Evolutionary conservation across 306 rosid species (phyloP).

Genomic region (Sesbania bispinosa): DNA sequence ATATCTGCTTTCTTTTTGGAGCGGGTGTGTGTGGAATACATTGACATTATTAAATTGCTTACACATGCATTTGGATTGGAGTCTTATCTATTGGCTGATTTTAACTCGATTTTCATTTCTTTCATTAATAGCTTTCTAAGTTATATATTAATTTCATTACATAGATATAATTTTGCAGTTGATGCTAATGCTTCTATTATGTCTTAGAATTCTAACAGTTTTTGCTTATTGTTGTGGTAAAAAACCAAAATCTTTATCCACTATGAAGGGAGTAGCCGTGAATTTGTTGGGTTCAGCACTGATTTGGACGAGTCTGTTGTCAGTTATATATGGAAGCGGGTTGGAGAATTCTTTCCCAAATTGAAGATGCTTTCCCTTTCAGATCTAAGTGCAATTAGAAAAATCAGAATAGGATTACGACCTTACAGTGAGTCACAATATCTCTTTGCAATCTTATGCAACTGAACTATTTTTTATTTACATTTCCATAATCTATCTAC

Average conservation of each 20-base stretch:
- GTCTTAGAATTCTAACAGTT: neutral
- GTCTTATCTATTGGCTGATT: neutral
- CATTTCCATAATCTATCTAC: conserved; percentile 3
- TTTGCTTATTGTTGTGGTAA: too few relatives aligned
- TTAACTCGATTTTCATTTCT: too few relatives aligned
- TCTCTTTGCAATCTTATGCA: conserved; percentile 19
- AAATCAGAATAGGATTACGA: conserved; percentile 83
- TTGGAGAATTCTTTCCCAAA: conserved; percentile 71
- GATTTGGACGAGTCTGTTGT: conserved; percentile 65
- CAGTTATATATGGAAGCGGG: conserved; percentile 68
- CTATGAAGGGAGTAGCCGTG: conserved; percentile 84
- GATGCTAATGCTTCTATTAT: conserved; percentile 12
- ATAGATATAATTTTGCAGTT: too few relatives aligned
- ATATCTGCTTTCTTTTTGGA: too few relatives aligned
- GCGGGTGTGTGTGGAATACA: too few relatives aligned
- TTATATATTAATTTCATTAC: too few relatives aligned
- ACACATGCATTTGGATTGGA: neutral
- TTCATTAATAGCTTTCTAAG: too few relatives aligned
- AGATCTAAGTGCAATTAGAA: conserved; percentile 43
- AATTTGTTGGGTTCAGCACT: conserved; percentile 75
- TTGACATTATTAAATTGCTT: neutral
- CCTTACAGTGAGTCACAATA: conserved; percentile 78
- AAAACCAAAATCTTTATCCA: neutral
- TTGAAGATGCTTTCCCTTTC: conserved; percentile 55
- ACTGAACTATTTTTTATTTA: conserved; percentile 15